phyloP scores from a whole-genome alignment of 768 basidiomycete species.

The Amanita fuliginea region DNA sequence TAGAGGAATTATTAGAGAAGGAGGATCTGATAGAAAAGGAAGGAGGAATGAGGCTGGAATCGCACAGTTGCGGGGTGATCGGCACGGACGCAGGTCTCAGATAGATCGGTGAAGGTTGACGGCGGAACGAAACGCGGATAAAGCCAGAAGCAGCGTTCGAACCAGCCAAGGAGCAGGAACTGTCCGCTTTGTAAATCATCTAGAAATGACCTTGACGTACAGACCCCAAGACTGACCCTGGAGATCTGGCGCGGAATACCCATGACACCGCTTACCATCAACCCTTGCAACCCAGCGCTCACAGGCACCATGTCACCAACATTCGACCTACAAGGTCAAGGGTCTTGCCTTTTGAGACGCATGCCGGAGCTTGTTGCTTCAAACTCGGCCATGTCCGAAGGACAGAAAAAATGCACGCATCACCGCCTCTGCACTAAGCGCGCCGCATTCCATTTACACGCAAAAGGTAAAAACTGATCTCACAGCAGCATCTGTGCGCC shows the following conservation, averaged over 20 bases:
- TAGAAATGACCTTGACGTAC: slow-evolving; percentile 27
- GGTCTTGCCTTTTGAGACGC: slow-evolving; percentile 29
- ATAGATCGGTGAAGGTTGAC: slow-evolving; percentile 24
- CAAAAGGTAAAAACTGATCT: background rate
- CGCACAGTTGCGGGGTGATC: slow-evolving; percentile 26
- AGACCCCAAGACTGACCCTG: slow-evolving; percentile 35
- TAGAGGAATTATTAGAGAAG: slow-evolving; percentile 7
- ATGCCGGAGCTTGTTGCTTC: slow-evolving; percentile 38
- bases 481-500: background rate
- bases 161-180: slow-evolving; percentile 12
- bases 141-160: slow-evolving; percentile 25
- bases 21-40: slow-evolving; percentile 9
- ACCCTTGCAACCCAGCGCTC: slow-evolving; percentile 30
- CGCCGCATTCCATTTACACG: slow-evolving; percentile 1
- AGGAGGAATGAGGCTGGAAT: slow-evolving; percentile 13
- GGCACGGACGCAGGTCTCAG: slow-evolving; percentile 31
- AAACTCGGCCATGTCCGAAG: slow-evolving; percentile 39
- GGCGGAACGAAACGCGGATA: slow-evolving; percentile 35
- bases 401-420: slow-evolving; percentile 16
- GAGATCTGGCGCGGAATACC: slow-evolving; percentile 33
- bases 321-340: slow-evolving; percentile 31
- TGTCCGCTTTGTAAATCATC: slow-evolving; percentile 27
- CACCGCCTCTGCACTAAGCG: slow-evolving; percentile 1
- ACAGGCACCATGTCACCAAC: slow-evolving; percentile 31
- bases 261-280: slow-evolving; percentile 31